phyloP scores from a whole-genome alignment of 2,329 filamentous ascomycete species.

The Alternaria gaisen region DNA sequence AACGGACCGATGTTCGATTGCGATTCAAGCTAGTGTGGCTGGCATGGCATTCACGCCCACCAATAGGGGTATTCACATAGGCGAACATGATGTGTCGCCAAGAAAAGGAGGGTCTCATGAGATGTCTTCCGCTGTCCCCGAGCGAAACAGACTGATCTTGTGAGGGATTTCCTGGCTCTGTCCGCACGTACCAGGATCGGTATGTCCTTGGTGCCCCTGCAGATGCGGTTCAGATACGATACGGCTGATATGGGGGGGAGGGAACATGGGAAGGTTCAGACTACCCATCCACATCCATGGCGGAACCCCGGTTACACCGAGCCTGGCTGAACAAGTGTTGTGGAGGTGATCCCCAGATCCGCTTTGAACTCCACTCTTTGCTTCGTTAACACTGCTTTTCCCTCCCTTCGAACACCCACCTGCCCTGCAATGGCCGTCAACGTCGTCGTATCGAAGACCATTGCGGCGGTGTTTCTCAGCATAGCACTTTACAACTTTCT shows the following conservation, averaged over 20 bases:
- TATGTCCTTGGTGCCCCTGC: neutral
- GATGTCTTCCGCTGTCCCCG: neutral
- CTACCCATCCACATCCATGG: neutral
- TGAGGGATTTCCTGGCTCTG: neutral
- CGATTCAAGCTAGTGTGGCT: slow-evolving; percentile 1
- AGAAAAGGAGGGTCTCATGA: neutral
- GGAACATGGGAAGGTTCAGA: neutral
- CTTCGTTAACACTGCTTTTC: slow-evolving; percentile 9
- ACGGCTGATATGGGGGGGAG: neutral
- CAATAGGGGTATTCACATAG: neutral
- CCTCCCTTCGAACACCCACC: neutral
- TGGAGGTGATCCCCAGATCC: slow-evolving; percentile 12
- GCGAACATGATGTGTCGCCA: slow-evolving; percentile 5
- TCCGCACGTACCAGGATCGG: slow-evolving; percentile 2
- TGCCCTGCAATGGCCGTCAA: slow-evolving; percentile 9
- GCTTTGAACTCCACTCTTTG: slow-evolving; percentile 8
- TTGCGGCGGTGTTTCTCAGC: slow-evolving; percentile 32
- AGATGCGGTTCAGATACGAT: neutral
- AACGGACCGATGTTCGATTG: neutral
- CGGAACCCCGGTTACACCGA: neutral
- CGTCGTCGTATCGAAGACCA: slow-evolving; percentile 14
- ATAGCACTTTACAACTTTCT: slow-evolving; percentile 50
- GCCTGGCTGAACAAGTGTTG: slow-evolving; percentile 5
- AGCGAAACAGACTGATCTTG: neutral
- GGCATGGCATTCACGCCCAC: neutral